Conservation (phyloP, 345 rosid species). For the Linum trigynum region DNA sequence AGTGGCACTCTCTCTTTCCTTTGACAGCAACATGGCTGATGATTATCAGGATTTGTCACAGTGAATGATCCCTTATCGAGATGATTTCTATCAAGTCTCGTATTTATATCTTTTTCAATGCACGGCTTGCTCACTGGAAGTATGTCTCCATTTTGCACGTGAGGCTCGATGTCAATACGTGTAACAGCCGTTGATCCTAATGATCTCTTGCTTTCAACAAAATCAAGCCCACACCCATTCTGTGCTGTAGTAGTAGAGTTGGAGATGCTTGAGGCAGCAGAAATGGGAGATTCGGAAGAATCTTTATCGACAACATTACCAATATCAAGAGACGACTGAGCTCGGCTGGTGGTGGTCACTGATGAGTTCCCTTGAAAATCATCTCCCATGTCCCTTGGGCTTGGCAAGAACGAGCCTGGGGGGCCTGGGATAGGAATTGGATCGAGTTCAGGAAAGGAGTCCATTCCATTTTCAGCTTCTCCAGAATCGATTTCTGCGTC, state of each 20-base stretch:
- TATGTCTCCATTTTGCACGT: slow-evolving; percentile 18
- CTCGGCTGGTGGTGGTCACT: slow-evolving; percentile 51
- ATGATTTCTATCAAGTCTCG: slow-evolving; percentile 24
- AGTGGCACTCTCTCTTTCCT: slow-evolving; percentile 49
- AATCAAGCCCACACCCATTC: slow-evolving; percentile 26
- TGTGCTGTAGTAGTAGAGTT: slow-evolving; percentile 34
- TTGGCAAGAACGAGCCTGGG: slow-evolving; percentile 91
- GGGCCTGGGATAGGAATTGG: slow-evolving; percentile 97
- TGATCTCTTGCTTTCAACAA: slow-evolving; percentile 27
- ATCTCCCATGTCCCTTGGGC: slow-evolving; percentile 85
- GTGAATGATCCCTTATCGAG: slow-evolving; percentile 36
- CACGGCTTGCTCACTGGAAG: slow-evolving; percentile 19
- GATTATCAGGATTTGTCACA: slow-evolving; percentile 20
- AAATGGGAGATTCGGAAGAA: slow-evolving; percentile 88
- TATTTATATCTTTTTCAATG: slow-evolving; percentile 24
- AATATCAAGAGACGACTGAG: slow-evolving; percentile 71
- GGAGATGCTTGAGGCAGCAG: slow-evolving; percentile 63
- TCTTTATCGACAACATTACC: slow-evolving; percentile 56
- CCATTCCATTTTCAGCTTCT: slow-evolving; percentile 29
- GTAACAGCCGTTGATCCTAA: slow-evolving; percentile 19
- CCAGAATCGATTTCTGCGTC: slow-evolving; percentile 36
- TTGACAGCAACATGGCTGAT: slow-evolving; percentile 84
- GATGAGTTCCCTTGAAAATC: slow-evolving; percentile 93
- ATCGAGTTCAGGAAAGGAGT: slow-evolving; percentile 70
- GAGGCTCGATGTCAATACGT: slow-evolving; percentile 18